Evolutionary conservation across 768 basidiomycete genomes (phyloP).

Genomic region (Amanita rimosa): DNA sequence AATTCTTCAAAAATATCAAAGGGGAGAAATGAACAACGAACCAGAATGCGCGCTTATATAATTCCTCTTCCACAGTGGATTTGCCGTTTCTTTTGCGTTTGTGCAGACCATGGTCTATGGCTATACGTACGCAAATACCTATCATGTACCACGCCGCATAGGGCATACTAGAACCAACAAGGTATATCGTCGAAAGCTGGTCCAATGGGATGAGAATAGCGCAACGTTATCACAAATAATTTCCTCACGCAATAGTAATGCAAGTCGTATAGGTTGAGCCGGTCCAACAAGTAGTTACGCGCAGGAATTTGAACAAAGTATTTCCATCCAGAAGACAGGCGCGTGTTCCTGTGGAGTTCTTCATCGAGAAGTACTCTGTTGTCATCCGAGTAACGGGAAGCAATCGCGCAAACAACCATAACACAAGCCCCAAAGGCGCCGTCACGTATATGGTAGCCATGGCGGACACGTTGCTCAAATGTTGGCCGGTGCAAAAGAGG

Average conservation of each 20-base stretch:
- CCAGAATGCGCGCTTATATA: constrained; percentile 53
- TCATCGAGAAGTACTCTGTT: constrained; percentile 22
- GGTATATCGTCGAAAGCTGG: constrained; percentile 21
- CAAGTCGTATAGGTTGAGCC: constrained; percentile 55
- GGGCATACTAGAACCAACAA: constrained; percentile 33
- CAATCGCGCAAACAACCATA: constrained; percentile 57
- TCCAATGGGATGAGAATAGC: not conserved
- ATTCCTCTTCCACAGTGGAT: constrained; percentile 37
- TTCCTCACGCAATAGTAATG: constrained; percentile 52
- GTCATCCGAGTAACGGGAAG: constrained; percentile 46
- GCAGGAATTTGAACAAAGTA: constrained; percentile 54
- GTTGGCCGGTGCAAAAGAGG: constrained; percentile 62
- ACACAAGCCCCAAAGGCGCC: constrained; percentile 42
- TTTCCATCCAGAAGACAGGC: constrained; percentile 46
- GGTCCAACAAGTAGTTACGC: constrained; percentile 42
- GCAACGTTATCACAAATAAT: constrained; percentile 31
- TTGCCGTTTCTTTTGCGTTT: constrained; percentile 27
- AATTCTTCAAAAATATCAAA: not conserved
- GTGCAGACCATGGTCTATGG: constrained; percentile 56
- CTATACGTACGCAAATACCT: constrained; percentile 46
- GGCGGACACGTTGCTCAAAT: constrained; percentile 38
- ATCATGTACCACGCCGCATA: constrained; percentile 46
- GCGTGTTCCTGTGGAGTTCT: constrained; percentile 17
- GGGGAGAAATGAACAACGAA: constrained; percentile 10
- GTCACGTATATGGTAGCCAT: constrained; percentile 38